Percentiles rank a stretch among this genome's conserved stretches.
Conservation (phyloP, 1,284 basidiomycete species). For the Rhodofomes roseus region DNA sequence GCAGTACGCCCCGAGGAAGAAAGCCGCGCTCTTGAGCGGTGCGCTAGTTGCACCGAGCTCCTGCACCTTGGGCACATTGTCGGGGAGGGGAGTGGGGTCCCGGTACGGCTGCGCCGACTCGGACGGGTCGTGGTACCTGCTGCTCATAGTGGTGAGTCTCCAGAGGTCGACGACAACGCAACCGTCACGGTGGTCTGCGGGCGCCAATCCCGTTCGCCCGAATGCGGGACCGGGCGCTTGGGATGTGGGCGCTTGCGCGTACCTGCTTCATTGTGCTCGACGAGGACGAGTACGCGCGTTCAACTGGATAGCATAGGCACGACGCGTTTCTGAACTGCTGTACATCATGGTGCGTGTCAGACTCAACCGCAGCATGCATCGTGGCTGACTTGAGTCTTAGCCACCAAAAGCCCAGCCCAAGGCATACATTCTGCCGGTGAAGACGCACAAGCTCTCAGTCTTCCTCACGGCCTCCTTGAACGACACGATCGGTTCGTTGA, state of each 20-base stretch:
- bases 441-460: constrained; percentile 67
- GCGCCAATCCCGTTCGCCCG: not conserved
- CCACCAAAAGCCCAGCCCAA: constrained; percentile 42
- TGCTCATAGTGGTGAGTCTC: constrained; percentile 43
- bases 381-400: constrained; percentile 13
- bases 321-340: not conserved
- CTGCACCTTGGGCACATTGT: constrained; percentile 76
- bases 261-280: not conserved
- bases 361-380: not conserved
- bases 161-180: constrained; percentile 4
- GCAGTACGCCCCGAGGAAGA: constrained; percentile 96
- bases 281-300: not conserved
- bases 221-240: not conserved
- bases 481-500: constrained; percentile 52
- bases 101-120: constrained; percentile 46
- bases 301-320: not conserved
- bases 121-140: constrained; percentile 38
- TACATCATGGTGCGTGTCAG: not conserved
- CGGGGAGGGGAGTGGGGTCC: constrained; percentile 75
- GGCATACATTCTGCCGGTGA: constrained; percentile 60
- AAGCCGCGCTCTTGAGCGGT: constrained; percentile 94
- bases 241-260: not conserved
- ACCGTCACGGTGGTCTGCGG: constrained; percentile 4
- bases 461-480: constrained; percentile 52
- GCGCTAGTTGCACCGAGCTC: constrained; percentile 93